phyloP scores from a whole-genome alignment of 2,329 filamentous ascomycete species.

The Pseudocercospora fuligena region DNA sequence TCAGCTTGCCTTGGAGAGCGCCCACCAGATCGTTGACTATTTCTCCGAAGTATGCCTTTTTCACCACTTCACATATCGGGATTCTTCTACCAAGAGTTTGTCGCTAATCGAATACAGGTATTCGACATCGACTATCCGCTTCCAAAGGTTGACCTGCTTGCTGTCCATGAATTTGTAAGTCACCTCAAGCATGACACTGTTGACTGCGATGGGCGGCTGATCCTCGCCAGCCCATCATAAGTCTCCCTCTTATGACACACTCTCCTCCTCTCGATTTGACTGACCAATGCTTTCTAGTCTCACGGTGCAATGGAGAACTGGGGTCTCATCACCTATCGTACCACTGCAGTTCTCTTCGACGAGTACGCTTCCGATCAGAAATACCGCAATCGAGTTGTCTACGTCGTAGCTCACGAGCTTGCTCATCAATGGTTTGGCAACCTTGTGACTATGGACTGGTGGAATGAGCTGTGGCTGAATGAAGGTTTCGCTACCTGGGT shows the following conservation, averaged over 20 bases:
- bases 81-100: constrained; percentile 12
- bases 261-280: constrained; percentile 28
- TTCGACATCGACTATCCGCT: constrained; percentile 93
- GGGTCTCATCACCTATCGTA: constrained; percentile 90
- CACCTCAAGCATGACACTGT: not conserved
- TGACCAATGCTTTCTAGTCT: constrained; percentile 56
- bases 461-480: constrained; percentile 76
- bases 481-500: constrained; percentile 98
- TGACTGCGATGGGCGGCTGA: constrained; percentile 26
- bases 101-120: constrained; percentile 50
- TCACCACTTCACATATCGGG: not conserved
- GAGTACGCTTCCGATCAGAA: constrained; percentile 86
- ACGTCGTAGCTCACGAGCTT: constrained; percentile 97
- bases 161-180: constrained; percentile 88
- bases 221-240: constrained; percentile 47
- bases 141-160: constrained; percentile 87
- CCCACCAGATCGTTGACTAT: constrained; percentile 91
- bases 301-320: constrained; percentile 92
- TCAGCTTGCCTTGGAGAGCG: constrained; percentile 85
- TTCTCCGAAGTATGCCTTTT: constrained; percentile 72
- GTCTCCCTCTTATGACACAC: constrained; percentile 35
- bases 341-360: constrained; percentile 94
- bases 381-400: constrained; percentile 92
- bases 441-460: constrained; percentile 96
- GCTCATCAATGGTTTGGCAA: constrained; percentile 97